Evolutionary conservation across 495 filamentous ascomycete species (phyloP).

Genomic region (Chaetomium tenue): DNA sequence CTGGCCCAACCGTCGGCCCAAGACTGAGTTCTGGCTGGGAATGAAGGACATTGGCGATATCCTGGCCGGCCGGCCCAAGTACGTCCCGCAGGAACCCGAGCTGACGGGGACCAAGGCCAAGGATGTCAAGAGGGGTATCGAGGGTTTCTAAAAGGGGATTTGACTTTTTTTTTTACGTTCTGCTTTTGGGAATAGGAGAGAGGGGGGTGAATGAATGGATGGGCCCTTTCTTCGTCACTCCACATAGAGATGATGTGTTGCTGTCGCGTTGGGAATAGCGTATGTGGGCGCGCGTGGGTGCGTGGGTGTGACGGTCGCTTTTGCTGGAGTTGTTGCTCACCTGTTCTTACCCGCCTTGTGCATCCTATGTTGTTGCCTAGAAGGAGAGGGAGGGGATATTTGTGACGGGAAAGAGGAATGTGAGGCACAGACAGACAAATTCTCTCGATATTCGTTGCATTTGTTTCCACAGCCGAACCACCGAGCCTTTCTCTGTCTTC

Average conservation of each 20-base stretch:
- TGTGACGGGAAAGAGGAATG: not conserved
- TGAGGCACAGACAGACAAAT: not conserved
- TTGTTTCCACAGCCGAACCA: not conserved
- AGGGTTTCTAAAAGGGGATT: not conserved
- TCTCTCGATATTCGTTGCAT: not conserved
- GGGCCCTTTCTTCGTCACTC: too few relatives aligned
- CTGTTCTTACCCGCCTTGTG: not conserved
- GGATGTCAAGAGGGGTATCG: slow-evolving; percentile 54
- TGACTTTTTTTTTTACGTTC: not conserved
- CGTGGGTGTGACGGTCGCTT: not conserved
- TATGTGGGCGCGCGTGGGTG: too few relatives aligned
- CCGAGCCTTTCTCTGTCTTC: too few relatives aligned
- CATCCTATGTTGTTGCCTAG: not conserved
- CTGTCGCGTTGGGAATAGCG: too few relatives aligned
- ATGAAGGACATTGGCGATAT: slow-evolving; percentile 81
- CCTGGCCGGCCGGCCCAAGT: slow-evolving; percentile 66
- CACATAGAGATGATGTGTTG: too few relatives aligned
- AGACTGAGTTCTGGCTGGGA: slow-evolving; percentile 78
- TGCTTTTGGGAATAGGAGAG: not conserved
- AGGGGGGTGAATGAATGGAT: not conserved
- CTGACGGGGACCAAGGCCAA: slow-evolving; percentile 51
- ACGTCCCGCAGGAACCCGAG: slow-evolving; percentile 44
- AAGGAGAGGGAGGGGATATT: not conserved
- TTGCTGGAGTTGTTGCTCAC: not conserved
- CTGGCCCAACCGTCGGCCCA: slow-evolving; percentile 85